A percentile compares a stretch with the other conserved stretches of the same genome.
phyloP scores from a whole-genome alignment of 768 basidiomycete genomes.

The Leccinum aurantiacum region DNA sequence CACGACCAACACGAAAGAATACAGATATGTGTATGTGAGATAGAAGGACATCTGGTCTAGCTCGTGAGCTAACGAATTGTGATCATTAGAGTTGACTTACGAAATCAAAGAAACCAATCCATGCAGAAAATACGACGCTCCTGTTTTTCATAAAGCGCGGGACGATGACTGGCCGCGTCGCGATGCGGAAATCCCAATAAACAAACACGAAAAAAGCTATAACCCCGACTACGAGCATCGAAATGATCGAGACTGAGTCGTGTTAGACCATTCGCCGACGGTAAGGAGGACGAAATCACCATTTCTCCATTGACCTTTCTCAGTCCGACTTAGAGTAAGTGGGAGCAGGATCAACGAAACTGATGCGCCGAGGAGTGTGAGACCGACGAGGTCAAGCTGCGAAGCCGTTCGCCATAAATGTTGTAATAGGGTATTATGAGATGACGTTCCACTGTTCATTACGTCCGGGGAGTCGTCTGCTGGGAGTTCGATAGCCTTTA shows the following conservation, averaged over 20 bases:
- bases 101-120: constrained; percentile 67
- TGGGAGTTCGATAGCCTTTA: constrained; percentile 10
- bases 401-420: constrained; percentile 24
- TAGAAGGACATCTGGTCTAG: constrained; percentile 55
- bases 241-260: constrained; percentile 46
- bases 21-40: constrained; percentile 73
- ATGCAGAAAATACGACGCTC: constrained; percentile 56
- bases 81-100: constrained; percentile 28
- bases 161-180: constrained; percentile 60
- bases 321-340: constrained; percentile 46
- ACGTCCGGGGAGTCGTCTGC: not conserved
- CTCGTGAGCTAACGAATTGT: constrained; percentile 2
- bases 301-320: constrained; percentile 44
- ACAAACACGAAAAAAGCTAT: constrained; percentile 43
- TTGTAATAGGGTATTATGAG: not conserved
- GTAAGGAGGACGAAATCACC: constrained; percentile 27
- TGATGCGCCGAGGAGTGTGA: constrained; percentile 49
- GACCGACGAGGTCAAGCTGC: constrained; percentile 50
- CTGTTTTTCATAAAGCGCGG: constrained; percentile 56
- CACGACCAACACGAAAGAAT: constrained; percentile 59
- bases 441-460: not conserved
- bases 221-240: constrained; percentile 50
- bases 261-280: constrained; percentile 5
- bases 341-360: constrained; percentile 56
- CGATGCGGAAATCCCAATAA: constrained; percentile 50